A percentile compares a stretch with the other conserved stretches of the same genome.
phyloP scores from a whole-genome alignment of 2,329 filamentous ascomycete genomes.

The Penicillium carneum region DNA sequence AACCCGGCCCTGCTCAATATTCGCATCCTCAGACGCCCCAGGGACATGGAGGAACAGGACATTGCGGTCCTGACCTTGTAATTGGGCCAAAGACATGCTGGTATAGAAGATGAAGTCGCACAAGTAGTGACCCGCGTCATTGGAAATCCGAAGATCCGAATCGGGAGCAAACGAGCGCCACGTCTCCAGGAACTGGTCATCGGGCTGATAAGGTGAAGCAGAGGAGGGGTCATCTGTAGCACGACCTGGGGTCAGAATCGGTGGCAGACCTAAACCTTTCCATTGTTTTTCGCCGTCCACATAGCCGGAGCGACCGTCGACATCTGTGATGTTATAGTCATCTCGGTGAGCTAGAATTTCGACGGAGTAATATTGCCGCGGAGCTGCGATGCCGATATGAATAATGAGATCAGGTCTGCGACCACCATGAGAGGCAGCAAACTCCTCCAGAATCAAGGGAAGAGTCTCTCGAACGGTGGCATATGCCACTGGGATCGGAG shows the following conservation, averaged over 20 bases:
- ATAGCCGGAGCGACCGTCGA: slow-evolving; percentile 63
- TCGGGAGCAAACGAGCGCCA: slow-evolving; percentile 47
- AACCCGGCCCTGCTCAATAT: slow-evolving; percentile 50
- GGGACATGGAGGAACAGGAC: slow-evolving; percentile 79
- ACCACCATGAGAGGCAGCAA: slow-evolving; percentile 49
- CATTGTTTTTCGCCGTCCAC: slow-evolving; percentile 60
- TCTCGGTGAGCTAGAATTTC: slow-evolving; percentile 75
- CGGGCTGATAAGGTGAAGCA: slow-evolving; percentile 39
- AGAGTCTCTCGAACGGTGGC: slow-evolving; percentile 68
- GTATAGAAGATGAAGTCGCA: slow-evolving; percentile 82
- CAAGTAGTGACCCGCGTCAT: slow-evolving; percentile 74
- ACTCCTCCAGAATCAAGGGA: slow-evolving; percentile 66
- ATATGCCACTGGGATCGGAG: slow-evolving; percentile 76
- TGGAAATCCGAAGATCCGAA: slow-evolving; percentile 63
- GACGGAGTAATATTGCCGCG: slow-evolving; percentile 70
- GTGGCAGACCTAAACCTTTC: slow-evolving; percentile 58
- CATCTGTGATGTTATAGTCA: slow-evolving; percentile 73
- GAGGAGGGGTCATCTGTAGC: slow-evolving; percentile 20
- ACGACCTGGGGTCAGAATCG: slow-evolving; percentile 62
- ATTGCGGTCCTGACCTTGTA: slow-evolving; percentile 45
- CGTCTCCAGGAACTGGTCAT: slow-evolving; percentile 44
- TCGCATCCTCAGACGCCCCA: slow-evolving; percentile 60
- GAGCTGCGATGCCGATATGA: slow-evolving; percentile 81
- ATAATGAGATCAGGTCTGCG: slow-evolving; percentile 69
- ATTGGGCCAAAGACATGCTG: slow-evolving; percentile 61